These are phyloP conservation scores for Candida ponderosae DNA, from an alignment of 805 yeast genomes.

Conservation along the genomic window DNA sequence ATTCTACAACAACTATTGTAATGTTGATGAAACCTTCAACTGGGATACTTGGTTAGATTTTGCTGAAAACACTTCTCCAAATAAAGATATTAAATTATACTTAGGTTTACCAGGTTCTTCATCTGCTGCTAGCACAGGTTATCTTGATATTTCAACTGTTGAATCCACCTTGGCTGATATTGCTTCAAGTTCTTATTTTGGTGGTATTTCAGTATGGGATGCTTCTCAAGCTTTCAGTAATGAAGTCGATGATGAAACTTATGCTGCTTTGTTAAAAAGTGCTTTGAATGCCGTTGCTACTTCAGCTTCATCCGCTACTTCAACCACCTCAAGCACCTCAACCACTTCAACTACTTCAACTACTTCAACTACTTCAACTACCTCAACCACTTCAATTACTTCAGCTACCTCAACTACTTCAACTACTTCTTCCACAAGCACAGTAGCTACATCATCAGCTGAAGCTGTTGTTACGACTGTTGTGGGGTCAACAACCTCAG, in stretches of 20 bases:
- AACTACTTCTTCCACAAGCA: slow-evolving; percentile 2
- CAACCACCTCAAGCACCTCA: slow-evolving; percentile 11
- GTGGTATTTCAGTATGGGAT: slow-evolving; percentile 91
- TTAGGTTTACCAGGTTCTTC: slow-evolving; percentile 70
- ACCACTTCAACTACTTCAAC: slow-evolving; percentile 11
- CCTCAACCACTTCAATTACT: neutral
- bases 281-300: slow-evolving; percentile 24
- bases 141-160: slow-evolving; percentile 32
- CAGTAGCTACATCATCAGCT: slow-evolving; percentile 3
- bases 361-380: slow-evolving; percentile 4
- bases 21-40: slow-evolving; percentile 47
- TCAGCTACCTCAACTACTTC: slow-evolving; percentile 1
- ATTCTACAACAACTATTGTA: slow-evolving; percentile 83
- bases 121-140: slow-evolving; percentile 55
- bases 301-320: slow-evolving; percentile 9
- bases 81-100: slow-evolving; percentile 58
- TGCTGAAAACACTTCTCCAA: slow-evolving; percentile 54
- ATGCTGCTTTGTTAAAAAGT: slow-evolving; percentile 35
- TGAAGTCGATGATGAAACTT: slow-evolving; percentile 33
- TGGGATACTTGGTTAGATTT: slow-evolving; percentile 67
- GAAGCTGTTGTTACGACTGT: slow-evolving; percentile 1
- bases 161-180: slow-evolving; percentile 57
- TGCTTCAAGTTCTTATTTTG: slow-evolving; percentile 64
- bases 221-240: slow-evolving; percentile 65
- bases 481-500: slow-evolving; percentile 1